phyloP scores from a whole-genome alignment of 441 rosid species.

The Populus hybrid region DNA sequence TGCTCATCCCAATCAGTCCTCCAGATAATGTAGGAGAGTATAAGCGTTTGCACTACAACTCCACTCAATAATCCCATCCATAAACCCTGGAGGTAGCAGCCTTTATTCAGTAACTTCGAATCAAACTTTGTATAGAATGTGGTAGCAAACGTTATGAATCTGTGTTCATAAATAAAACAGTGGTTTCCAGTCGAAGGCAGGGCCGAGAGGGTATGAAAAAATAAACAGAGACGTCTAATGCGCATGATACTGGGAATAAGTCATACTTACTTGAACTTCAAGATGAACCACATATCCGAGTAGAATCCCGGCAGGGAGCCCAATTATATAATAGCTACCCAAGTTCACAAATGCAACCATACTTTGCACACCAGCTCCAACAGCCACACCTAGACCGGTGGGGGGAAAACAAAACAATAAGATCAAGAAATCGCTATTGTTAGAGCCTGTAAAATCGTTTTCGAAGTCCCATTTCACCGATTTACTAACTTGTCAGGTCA shows the following conservation, averaged over 20 bases:
- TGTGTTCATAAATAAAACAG: not conserved
- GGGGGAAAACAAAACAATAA: not conserved
- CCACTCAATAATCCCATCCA: conserved; percentile 67
- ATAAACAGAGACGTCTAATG: not conserved
- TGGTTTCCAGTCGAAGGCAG: not conserved
- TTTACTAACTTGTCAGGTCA: no score
- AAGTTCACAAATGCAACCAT: conserved; percentile 51
- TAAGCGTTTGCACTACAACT: conserved; percentile 34
- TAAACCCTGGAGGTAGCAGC: conserved; percentile 33
- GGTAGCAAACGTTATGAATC: not conserved
- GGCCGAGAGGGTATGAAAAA: not conserved
- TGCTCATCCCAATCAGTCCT: conserved; percentile 57
- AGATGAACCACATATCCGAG: conserved; percentile 43
- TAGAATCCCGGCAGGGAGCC: conserved; percentile 45
- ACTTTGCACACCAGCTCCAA: conserved; percentile 65
- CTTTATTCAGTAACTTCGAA: no score
- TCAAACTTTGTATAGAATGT: no score
- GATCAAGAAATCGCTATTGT: not conserved
- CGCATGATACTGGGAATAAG: not conserved
- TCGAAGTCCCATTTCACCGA: no score
- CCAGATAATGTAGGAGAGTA: conserved; percentile 36
- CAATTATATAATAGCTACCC: conserved; percentile 47
- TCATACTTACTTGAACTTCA: conserved; percentile 29
- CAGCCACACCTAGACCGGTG: conserved; percentile 44
- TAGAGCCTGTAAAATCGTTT: no score